phyloP scores from a whole-genome alignment of 2,329 filamentous ascomycete genomes.

The Claviceps paspali region DNA sequence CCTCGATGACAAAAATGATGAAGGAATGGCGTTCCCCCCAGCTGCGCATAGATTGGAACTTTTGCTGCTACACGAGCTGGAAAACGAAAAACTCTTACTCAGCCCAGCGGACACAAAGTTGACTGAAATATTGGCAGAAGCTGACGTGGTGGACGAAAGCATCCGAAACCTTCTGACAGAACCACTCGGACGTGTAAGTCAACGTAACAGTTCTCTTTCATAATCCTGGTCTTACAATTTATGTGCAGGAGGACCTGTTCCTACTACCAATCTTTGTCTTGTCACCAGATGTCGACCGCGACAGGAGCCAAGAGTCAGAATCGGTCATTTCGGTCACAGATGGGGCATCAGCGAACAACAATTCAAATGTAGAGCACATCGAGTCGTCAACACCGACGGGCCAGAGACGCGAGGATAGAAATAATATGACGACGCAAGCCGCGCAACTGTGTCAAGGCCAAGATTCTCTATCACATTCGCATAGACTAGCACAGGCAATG shows the following conservation, averaged over 20 bases:
- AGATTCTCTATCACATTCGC: neutral
- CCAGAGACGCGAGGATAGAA: neutral
- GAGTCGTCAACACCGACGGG: neutral
- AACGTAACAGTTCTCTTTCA: neutral
- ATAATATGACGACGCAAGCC: neutral
- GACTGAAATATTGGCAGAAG: conserved; percentile 1
- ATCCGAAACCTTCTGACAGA: neutral
- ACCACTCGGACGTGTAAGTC: neutral
- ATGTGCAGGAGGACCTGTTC: conserved; percentile 3
- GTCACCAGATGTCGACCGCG: neutral
- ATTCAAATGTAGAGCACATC: neutral
- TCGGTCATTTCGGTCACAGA: neutral
- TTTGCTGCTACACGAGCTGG: conserved; percentile 4
- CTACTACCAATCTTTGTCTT: neutral
- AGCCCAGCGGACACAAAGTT: conserved; percentile 1
- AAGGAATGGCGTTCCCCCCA: conserved; percentile 3
- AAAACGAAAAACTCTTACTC: neutral
- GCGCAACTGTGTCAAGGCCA: neutral
- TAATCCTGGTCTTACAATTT: neutral
- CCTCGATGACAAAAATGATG: conserved; percentile 4
- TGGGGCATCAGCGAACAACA: neutral
- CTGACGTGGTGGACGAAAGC: neutral
- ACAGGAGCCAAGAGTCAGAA: neutral
- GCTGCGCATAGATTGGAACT: neutral
- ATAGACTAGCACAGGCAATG: neutral